Conservation (phyloP, 2,329 filamentous ascomycete genomes). For the Pezicula neosporulosa region DNA sequence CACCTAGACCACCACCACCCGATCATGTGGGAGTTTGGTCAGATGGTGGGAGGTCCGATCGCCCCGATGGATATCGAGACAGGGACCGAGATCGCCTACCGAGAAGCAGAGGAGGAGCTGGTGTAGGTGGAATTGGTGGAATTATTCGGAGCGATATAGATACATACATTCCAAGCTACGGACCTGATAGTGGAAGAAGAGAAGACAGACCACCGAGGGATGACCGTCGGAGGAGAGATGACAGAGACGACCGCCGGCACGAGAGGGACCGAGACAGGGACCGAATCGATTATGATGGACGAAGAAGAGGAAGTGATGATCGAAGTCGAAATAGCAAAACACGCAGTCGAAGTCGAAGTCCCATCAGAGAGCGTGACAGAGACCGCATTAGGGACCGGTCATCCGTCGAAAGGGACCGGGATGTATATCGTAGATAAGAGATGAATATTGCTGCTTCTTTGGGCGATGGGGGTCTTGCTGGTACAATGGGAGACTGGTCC, state of each 20-base stretch:
- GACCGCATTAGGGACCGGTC: conserved; percentile 37
- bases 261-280: conserved; percentile 35
- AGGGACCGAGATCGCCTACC: neutral
- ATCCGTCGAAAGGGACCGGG: conserved; percentile 11
- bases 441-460: neutral
- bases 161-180: conserved; percentile 48
- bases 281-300: conserved; percentile 30
- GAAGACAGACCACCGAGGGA: conserved; percentile 37
- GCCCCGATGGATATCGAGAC: conserved; percentile 34
- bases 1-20: conserved; percentile 24
- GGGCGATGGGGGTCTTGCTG: neutral
- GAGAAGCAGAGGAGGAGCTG: conserved; percentile 13
- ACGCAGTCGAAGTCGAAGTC: conserved; percentile 43
- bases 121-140: conserved; percentile 4
- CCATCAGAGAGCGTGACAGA: conserved; percentile 26
- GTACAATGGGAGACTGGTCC: no score
- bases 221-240: conserved; percentile 30
- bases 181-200: conserved; percentile 31
- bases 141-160: conserved; percentile 32
- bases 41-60: conserved; percentile 26
- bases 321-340: conserved; percentile 33
- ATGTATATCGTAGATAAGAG: conserved; percentile 1
- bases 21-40: conserved; percentile 18
- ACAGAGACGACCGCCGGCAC: conserved; percentile 34
- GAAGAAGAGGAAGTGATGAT: conserved; percentile 26